Evolutionary conservation across 2,329 filamentous ascomycete species (phyloP), one percentile per base, ranked within the genome.

Genomic region (Alternaria sp.): DNA sequence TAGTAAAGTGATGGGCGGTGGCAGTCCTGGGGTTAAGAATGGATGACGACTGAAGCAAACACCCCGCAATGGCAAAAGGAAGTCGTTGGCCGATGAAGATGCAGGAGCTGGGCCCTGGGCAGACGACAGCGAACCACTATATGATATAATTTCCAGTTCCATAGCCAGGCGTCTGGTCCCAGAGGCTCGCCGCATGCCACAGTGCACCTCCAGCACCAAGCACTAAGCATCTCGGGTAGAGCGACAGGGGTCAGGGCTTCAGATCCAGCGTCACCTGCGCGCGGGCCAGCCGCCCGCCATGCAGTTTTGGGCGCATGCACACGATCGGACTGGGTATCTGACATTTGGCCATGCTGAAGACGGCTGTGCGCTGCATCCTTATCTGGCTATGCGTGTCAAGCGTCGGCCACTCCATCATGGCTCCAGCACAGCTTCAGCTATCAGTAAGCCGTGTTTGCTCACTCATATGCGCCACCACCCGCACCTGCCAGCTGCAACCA

Each of bases 351-450:
- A 49, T 28, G 51, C 52, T 55, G 44, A 32, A 54, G 28, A 45
- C 48, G 57, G 61, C 61, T 54, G 50, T 63, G 50, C 61, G 58
- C 64, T 38, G 53, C 43, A 34, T 45, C 58, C 38, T 60, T 56
- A 57, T 58, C 59, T 61, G 54, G 51, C 30, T 8, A 36, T 59
- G 48, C 16, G 56, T 40, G 56, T 38, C 56, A 43, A 58, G 56
- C 41, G 56, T 48, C 41, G 43, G 40, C 49, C 49, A 48, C 50
- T 43, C 52, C 32, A 36, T 58, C 56, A 59, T 51, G 50, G 34
- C 34, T 57, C 44, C 48, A n/a, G 32, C 48, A 38, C 30, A 16
- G 28, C 38, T 46, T 40, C 51, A 41, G 55, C 45, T 20, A 43
- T 20, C 14, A 36, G 38, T 7, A n/a, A 54, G 51, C 40, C 40